Evolutionary conservation across 2,329 filamentous ascomycete species (phyloP), one percentile per base, ranked within the genome.

Genomic region (Colletotrichum sp.): DNA sequence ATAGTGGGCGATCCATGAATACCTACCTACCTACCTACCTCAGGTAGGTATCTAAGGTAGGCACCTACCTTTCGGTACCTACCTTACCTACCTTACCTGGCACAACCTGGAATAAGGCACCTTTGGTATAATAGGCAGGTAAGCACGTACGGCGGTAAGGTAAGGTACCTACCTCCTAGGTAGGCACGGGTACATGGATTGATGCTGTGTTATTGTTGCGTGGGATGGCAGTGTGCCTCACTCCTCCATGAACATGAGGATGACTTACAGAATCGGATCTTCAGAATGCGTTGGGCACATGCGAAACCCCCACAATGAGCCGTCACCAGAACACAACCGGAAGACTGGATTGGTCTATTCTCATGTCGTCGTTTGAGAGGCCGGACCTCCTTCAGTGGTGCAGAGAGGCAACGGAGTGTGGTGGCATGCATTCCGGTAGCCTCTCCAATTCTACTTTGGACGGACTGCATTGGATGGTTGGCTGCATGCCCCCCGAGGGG

Each of bases 381-480:
- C 36, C 52, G 39, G 55, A 3, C 13, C 21, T 24, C 69, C 26
- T 64, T 57, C 57, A 73, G 64, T 71, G 44, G 55, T 60, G 59
- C 39, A 59, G 21, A 36, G 39, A 24, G n/a, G 52, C 44, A 44
- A 73, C 59, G 39, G 49, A 60, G 70, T 68, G 64, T 76, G 73
- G 73, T 75, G 70, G 63, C 52, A 76, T 73, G 70, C 64, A 73
- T 68, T 49, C 32, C 69, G 69, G 52, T 68, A 66, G 30, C 55
- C 26, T 72, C 55, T 63, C n/a, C 24, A 68, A 32, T 39, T 60
- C 59, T 34, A 52, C 44, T 24, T 52, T 21, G 44, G n/a, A 52
- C 21, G 44, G n/a, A 52, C 21, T 65, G 55, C n/a, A 34, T 39
- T 72, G 21, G 18, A 32, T 57, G 73, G 70, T 57, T 73, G 70